Conservation (phyloP, 2,329 filamentous ascomycete genomes). For the Fusarium sp. region DNA sequence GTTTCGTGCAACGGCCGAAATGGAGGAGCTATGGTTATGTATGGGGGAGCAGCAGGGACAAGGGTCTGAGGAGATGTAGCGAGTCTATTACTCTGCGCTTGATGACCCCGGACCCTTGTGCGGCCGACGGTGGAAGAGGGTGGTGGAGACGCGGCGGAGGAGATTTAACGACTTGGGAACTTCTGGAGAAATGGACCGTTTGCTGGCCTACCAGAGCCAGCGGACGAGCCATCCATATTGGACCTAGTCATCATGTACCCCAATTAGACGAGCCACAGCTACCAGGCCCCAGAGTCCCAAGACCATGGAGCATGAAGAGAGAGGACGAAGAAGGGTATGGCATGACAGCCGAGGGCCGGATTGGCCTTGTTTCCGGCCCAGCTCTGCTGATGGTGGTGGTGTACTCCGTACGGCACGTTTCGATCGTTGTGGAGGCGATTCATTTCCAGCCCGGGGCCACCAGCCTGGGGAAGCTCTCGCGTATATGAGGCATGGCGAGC, state of each 20-base stretch:
- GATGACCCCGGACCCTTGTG: conserved; percentile 46
- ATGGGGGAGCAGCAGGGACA: conserved; percentile 44
- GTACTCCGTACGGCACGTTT: conserved; percentile 4
- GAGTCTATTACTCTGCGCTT: conserved; percentile 28
- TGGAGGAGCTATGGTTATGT: conserved; percentile 50
- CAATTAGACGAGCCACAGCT: conserved; percentile 28
- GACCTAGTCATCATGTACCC: conserved; percentile 29
- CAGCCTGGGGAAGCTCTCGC: conserved; percentile 26
- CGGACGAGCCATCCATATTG: conserved; percentile 26
- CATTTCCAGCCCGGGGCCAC: conserved; percentile 28
- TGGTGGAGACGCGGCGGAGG: conserved; percentile 45
- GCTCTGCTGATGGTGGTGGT: conserved; percentile 37
- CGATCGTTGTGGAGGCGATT: conserved; percentile 20
- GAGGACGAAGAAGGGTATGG: conserved; percentile 16
- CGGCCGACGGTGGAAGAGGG: conserved; percentile 44
- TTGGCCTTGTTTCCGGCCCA: conserved; percentile 25
- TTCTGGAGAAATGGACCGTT: conserved; percentile 42
- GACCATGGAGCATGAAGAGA: conserved; percentile 16
- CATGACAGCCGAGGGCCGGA: conserved; percentile 35
- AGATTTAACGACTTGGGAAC: conserved; percentile 42
- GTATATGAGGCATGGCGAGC: conserved; percentile 4
- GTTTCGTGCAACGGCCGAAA: conserved; percentile 29
- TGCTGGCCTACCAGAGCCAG: conserved; percentile 36
- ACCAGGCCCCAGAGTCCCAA: conserved; percentile 26
- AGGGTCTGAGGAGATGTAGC: conserved; percentile 33